phyloP scores from a whole-genome alignment of 2,329 filamentous ascomycete genomes.

The Biscogniauxia sp. region DNA sequence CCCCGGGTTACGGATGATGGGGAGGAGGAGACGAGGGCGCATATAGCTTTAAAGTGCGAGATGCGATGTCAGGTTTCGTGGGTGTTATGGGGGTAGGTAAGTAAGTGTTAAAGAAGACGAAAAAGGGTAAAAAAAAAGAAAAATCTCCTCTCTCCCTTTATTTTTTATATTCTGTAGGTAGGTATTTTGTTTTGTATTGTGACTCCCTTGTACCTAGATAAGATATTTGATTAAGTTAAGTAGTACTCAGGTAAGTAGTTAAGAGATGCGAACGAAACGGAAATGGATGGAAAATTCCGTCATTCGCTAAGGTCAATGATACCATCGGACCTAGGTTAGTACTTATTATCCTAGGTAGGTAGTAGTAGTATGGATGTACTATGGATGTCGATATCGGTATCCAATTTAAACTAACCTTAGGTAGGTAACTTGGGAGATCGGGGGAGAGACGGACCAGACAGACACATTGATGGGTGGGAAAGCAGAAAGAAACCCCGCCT shows the following conservation, averaged over 20 bases:
- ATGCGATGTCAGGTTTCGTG: no score
- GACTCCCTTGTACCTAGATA: neutral
- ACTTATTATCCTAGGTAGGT: neutral
- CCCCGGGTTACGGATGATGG: neutral
- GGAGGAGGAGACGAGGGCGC: neutral
- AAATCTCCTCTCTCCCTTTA: neutral
- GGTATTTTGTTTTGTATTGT: neutral
- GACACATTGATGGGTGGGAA: neutral
- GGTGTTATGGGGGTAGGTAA: no score
- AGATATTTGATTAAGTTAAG: no score
- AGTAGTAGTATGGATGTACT: neutral
- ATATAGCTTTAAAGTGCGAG: neutral
- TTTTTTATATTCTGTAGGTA: no score
- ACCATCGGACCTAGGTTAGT: no score
- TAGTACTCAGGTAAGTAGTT: neutral
- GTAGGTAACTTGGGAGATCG: no score
- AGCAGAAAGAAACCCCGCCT: neutral
- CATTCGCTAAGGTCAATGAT: no score
- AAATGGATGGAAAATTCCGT: no score
- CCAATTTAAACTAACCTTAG: no score
- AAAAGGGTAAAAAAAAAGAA: no score
- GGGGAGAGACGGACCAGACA: no score
- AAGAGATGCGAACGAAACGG: neutral
- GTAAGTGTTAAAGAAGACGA: neutral
- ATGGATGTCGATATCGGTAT: no score